Base-by-base conservation (phyloP, 768 basidiomycete genomes). In the Psilocybe tampanensis region DNA sequence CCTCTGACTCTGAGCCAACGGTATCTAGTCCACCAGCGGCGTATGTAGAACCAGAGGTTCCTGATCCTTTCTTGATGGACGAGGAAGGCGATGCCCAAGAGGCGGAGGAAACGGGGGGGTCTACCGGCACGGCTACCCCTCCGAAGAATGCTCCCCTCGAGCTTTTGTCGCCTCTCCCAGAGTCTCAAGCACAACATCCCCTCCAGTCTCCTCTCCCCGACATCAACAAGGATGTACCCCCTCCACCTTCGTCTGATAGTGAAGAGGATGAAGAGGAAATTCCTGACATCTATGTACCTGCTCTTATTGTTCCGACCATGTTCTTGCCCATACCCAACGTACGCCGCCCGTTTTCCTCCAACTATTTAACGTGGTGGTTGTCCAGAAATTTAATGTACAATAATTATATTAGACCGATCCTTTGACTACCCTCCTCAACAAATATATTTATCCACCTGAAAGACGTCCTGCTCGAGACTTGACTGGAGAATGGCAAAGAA, bases 281-380 rank as follows among this genome's bases (percentile, higher is more conserved):
- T 0, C 86, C 83, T 2, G 82, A 84, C 45, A 65, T 90, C 19
- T 86, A 85, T 68, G 75, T 90, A 23, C 89, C 90, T 2, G 84
- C 84, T 34, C 82, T 93, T 34, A 78, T 86, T 33, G 70, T 83
- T 24, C 86, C 91, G 32, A 88, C 85, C 32, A 88, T 93, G 87
- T 94, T 94, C 69, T 74, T 93, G 45, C 92, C 92, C n/a, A 89
- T 93, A 42, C 92, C 92, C 49, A 92, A 92, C 76, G 92, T 94
- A 81, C 84, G 89, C 83, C 74, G 64, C 63, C 73, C 74, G 48
- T 72, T 82, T 60, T 81, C 79, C 44, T 75, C 70, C 18, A 71
- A 75, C 70, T 71, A 77, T 56, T 75, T 89, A 44, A 77, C 80
- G 11, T 89, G 85, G 84, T 88, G 83, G 85, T 70, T 89, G 68